Base-by-base conservation (phyloP, 2,329 filamentous ascomycete genomes). In the Botrytis medusae region DNA sequence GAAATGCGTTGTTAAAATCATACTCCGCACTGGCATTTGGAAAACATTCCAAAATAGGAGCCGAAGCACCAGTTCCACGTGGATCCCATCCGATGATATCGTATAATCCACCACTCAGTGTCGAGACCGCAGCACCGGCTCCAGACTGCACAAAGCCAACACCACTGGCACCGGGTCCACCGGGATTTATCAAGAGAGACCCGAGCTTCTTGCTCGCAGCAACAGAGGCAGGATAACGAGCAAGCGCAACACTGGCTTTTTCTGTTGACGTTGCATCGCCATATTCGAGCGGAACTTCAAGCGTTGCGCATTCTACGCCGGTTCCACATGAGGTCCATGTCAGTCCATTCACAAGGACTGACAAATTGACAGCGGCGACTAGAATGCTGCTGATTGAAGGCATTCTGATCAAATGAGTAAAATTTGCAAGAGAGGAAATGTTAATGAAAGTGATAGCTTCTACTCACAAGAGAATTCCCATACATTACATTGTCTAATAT, bases 31-130 rank as follows among this genome's bases (percentile, higher is more conserved):
- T 63, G 7, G 74, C 75, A 51, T 71, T 70, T 4, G 70, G 40
- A 37, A 76, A 76, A 32, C 75, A 76, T 57, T 75, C 44, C 54
- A 76, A 40, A 22, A 75, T 57, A 4, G 76, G 76, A 3, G 51
- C 73, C 2, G 74, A 71, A 14, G 62, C 40, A 37, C 71, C 75
- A 22, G 60, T 72, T 22, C 76, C 76, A 51, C 76, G 72, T 22
- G 76, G 72, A 61, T 77, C 76, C 60, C 72, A 77, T 60, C 75
- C 74, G 10, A 77, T 74, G 32, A 77, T 62, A 57, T 77, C 76
- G 34, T 75, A 77, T 8, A 74, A 51, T 3, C 75, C 76, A 14
- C 75, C 76, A 29, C 72, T 75, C 6, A 75, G 44, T 5, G 61
- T 63, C 2, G 74, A 77, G 37, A 57, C 37, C 0, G 65, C 65